Conservation (phyloP, 2,329 filamentous ascomycete genomes). For the Neofusicoccum sp. region DNA sequence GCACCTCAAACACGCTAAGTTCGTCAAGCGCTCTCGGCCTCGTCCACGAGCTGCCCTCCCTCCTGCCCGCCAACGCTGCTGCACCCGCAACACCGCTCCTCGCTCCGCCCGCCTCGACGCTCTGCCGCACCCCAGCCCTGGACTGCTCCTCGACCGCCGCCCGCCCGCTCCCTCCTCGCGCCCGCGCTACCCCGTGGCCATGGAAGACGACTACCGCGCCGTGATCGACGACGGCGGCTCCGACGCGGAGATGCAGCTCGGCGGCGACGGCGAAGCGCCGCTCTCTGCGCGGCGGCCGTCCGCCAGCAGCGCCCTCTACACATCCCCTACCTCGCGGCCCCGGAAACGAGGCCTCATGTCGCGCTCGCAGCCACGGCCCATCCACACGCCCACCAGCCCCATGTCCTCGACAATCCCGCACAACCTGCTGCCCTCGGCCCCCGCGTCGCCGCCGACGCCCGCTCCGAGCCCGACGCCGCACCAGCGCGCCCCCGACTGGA, state of each 20-base stretch:
- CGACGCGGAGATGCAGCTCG: constrained; percentile 17
- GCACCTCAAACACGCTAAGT: constrained; percentile 12
- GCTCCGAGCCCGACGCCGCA: constrained; percentile 65
- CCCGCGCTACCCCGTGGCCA: constrained; percentile 2
- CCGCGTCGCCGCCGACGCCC: constrained; percentile 65
- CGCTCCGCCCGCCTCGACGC: background rate
- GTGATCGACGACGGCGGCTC: constrained; percentile 12
- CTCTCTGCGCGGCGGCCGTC: constrained; percentile 4
- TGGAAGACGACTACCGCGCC: constrained; percentile 14
- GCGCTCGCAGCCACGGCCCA: constrained; percentile 43
- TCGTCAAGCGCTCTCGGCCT: constrained; percentile 10
- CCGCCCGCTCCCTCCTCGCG: background rate
- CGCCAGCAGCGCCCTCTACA: constrained; percentile 25
- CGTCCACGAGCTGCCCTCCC: constrained; percentile 8
- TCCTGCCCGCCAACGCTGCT: constrained; percentile 1
- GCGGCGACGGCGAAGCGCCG: background rate
- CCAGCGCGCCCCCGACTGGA: constrained; percentile 69
- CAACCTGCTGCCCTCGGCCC: constrained; percentile 62
- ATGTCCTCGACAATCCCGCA: constrained; percentile 52
- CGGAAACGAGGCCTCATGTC: constrained; percentile 41
- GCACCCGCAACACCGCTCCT: constrained; percentile 9
- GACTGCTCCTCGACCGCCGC: background rate
- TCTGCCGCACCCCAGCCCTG: background rate
- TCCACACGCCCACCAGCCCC: constrained; percentile 53
- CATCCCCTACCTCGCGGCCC: constrained; percentile 32